These are phyloP conservation scores for Colletotrichum musicola DNA, from an alignment of 2,329 filamentous ascomycete genomes.

Conservation along the genomic window DNA sequence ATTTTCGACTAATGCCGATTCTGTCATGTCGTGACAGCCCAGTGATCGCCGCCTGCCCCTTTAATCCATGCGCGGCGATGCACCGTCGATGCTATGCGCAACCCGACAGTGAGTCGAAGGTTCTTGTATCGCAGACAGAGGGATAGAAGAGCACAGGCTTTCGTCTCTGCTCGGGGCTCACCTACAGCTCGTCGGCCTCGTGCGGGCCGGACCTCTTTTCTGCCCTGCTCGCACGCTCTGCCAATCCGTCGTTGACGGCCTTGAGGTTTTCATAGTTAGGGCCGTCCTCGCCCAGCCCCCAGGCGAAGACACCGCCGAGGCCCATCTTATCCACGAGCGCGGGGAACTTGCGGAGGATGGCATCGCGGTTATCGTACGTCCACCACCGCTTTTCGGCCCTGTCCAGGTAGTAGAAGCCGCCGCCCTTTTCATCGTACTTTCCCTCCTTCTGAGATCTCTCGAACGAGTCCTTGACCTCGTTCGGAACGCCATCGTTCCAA, in stretches of 20 bases:
- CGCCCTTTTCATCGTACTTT: conserved; percentile 66
- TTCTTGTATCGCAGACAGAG: conserved; percentile 3
- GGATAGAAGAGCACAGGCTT: conserved; percentile 1
- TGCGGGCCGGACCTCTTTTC: conserved; percentile 19
- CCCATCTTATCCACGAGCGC: conserved; percentile 67
- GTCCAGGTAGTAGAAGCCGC: conserved; percentile 80
- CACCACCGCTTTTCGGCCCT: conserved; percentile 71
- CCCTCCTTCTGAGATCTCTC: conserved; percentile 65
- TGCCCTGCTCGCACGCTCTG: conserved; percentile 4
- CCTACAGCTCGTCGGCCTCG: conserved; percentile 36
- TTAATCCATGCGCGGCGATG: conserved; percentile 8
- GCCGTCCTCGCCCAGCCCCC: conserved; percentile 79
- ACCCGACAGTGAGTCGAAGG: conserved; percentile 29
- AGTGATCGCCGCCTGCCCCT: neutral
- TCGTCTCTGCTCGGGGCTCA: conserved; percentile 24
- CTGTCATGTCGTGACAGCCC: neutral
- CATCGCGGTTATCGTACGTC: conserved; percentile 76
- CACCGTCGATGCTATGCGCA: conserved; percentile 30
- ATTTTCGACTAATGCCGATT: neutral
- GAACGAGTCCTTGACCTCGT: conserved; percentile 69
- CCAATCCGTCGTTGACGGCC: conserved; percentile 47
- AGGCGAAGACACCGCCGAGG: conserved; percentile 80
- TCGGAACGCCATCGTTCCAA: conserved; percentile 67
- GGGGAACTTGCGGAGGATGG: conserved; percentile 73
- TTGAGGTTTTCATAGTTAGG: conserved; percentile 56